Base-by-base conservation (phyloP, 768 basidiomycete species). In the Boletales sp. region DNA sequence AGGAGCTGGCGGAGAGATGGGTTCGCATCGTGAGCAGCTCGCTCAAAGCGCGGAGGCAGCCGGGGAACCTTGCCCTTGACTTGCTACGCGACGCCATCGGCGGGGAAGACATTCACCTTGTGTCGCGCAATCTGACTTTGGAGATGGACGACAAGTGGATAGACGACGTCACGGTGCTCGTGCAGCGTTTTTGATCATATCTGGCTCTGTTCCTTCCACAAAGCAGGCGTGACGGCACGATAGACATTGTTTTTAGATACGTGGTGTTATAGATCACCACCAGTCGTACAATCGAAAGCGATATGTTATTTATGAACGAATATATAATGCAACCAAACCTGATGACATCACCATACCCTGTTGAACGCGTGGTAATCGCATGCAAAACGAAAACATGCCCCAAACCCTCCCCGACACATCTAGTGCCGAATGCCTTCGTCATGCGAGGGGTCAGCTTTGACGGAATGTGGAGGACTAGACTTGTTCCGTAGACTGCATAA, bases 101-200 rank as follows among this genome's bases (percentile, higher is more conserved):
- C 8, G 77, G 77, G 21, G 63, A 68, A 14, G 68, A 79, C 51
- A 50, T 57, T 12, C 62, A 67, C 15, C 61, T 67, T 6, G 70
- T 67, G 12, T 78, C 76, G n/a, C 68, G 70, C 53, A 72, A 70
- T 39, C 47, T 78, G 31, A 79, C 77, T 8, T 64, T 78, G 39
- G 78, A 78, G 62, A 77, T 77, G 70, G 72, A 72, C 48, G 75
- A 74, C 35, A 69, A 70, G 48, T 78, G 76, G 77, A 72, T 78
- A 63, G 78, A 78, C 52, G 76, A 78, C 51, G 70, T 74, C 17
- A 78, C 76, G 8, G 65, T 78, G 21, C 49, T 78, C 18, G 70
- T 79, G 43, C 76, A 75, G 48, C 66, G 66, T 45, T 59, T 73
- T 17, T 66, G 55, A 66, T 51, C 33, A 9, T 31, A 37, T 49